These are phyloP conservation scores for Botrytis hyacinthi DNA, from an alignment of 2,329 filamentous ascomycete genomes.

Conservation along the genomic window DNA sequence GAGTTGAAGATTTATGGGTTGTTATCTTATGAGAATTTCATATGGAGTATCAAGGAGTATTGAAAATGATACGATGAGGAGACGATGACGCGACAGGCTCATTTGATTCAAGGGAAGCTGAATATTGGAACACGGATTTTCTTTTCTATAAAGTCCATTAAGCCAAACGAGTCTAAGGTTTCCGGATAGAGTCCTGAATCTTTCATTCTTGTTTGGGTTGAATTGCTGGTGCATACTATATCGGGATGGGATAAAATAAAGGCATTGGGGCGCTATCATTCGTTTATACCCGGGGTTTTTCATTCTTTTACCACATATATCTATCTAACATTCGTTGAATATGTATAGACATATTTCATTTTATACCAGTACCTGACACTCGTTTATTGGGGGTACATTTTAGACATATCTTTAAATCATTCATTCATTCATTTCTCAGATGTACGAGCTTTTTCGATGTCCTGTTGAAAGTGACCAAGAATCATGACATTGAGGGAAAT, in stretches of 20 bases:
- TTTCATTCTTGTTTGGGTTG: background rate
- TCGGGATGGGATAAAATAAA: background rate
- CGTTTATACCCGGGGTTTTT: background rate
- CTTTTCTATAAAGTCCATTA: no score
- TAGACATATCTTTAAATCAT: background rate
- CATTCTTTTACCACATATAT: background rate
- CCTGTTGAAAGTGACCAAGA: background rate
- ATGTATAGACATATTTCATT: background rate
- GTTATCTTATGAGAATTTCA: no score
- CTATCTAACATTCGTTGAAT: background rate
- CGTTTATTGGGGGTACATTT: background rate
- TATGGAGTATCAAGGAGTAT: background rate
- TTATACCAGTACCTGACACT: background rate
- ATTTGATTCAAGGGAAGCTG: background rate
- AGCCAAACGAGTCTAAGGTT: background rate
- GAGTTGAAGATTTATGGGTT: background rate
- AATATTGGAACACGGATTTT: background rate
- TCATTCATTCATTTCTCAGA: background rate
- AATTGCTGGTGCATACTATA: background rate
- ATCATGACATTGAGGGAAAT: rapidly evolving
- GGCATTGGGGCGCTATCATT: background rate
- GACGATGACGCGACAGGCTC: background rate
- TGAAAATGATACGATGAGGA: background rate
- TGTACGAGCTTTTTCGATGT: background rate
- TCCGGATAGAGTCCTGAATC: background rate